Base-by-base conservation (phyloP, 345 rosid species). In the Iberis pinnata region DNA sequence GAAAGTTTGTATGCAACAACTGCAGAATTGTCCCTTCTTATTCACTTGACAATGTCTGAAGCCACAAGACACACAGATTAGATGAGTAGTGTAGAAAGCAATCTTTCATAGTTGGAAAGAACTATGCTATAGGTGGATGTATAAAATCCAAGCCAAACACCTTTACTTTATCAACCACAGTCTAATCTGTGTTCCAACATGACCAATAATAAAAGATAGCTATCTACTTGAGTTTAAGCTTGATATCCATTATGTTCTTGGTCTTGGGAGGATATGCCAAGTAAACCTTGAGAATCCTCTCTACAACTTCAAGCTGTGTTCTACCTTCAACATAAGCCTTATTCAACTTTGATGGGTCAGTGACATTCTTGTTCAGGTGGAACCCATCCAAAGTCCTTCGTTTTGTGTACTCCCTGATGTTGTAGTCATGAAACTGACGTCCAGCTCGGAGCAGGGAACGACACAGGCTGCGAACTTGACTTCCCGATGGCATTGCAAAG, bases 181-280 rank as follows among this genome's bases (percentile, higher is more conserved):
- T 53, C 25, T 44, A n/a, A n/a, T n/a, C n/a, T n/a, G n/a, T n/a
- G 51, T 41, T 49, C 18, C 18, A 49, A 22, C 14, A 56, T 37
- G 15, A 57, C 47, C 13, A 48, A 49, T 0, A 29, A 29, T 9
- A 39, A 27, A n/a, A n/a, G n/a, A n/a, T n/a, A n/a, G n/a, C n/a
- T n/a, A n/a, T n/a, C n/a, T n/a, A n/a, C n/a, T n/a, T n/a, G n/a
- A n/a, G n/a, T n/a, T n/a, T n/a, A n/a, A 67, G 60, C 39, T 59
- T 68, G 55, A 73, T 17, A 60, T 90, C 96, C 95, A 90, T 90
- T 58, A 87, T 63, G 78, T 83, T 87, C 75, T 76, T 90, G 63
- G 77, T 66, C 52, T 73, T 78, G 35, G 96, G 81, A 45, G 86
- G 80, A 60, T 82, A 90, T 18, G 81, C 84, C 15, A 81, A 78